These are phyloP conservation scores for Penicillium flavigenum DNA, from an alignment of 495 filamentous ascomycete genomes.

Conservation along the genomic window DNA sequence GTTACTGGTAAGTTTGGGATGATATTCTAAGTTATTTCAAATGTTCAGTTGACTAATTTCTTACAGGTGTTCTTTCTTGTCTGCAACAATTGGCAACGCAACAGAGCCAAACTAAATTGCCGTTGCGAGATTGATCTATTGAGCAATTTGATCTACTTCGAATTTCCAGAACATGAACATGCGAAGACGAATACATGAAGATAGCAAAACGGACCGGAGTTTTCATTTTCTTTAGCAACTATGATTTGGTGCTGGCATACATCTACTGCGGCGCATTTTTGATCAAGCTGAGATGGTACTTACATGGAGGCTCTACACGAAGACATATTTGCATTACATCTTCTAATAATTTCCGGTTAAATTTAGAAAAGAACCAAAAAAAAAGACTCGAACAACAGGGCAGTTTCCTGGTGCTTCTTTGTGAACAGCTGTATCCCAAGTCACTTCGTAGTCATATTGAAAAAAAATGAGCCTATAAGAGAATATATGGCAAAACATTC, in stretches of 20 bases:
- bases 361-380: background rate
- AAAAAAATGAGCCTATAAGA: background rate
- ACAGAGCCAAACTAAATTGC: background rate
- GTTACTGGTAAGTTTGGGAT: conserved; percentile 62
- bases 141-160: background rate
- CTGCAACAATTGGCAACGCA: conserved; percentile 29
- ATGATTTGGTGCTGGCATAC: conserved; percentile 8
- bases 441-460: background rate
- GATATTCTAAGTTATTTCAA: background rate
- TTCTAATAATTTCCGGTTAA: background rate
- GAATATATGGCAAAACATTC: background rate
- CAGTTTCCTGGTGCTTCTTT: background rate
- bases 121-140: conserved; percentile 6
- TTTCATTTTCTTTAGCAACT: conserved; percentile 11
- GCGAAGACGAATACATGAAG: conserved; percentile 21
- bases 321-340: conserved; percentile 3
- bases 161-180: conserved; percentile 2
- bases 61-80: conserved; percentile 37
- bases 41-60: conserved; percentile 2
- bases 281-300: background rate
- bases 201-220: conserved; percentile 16
- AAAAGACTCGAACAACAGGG: background rate
- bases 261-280: background rate
- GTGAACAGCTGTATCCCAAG: background rate
- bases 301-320: conserved; percentile 2